A percentile compares a stretch with the other conserved stretches of the same genome.
Evolutionary conservation across 176 grass and related monocot genomes (phyloP).

Genomic region (Avena atlantica): DNA sequence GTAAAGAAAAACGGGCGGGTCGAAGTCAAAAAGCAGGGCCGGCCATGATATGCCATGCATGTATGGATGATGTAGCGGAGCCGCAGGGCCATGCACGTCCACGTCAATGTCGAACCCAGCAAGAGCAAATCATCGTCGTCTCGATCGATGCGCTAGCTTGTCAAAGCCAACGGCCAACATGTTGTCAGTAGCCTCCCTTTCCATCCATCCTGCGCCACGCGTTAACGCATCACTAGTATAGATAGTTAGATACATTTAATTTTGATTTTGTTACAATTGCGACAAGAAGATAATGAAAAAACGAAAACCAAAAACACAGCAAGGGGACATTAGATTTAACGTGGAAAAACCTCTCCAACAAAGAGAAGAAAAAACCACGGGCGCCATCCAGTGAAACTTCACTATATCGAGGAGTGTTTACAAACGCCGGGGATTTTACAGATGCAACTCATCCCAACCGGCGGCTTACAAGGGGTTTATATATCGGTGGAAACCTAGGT

Average conservation of each 20-base stretch:
- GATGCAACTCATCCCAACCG: too few species aligned
- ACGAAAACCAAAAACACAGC: too few species aligned
- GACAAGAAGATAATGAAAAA: too few species aligned
- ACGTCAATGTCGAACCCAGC: background rate
- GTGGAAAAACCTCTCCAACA: too few species aligned
- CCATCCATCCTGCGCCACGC: background rate
- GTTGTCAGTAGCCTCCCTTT: background rate
- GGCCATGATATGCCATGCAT: background rate
- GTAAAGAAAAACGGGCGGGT: background rate
- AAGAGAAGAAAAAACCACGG: too few species aligned
- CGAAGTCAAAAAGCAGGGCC: background rate
- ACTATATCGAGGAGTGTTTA: too few species aligned
- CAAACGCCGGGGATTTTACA: too few species aligned
- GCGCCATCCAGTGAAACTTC: too few species aligned
- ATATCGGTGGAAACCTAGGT: too few species aligned
- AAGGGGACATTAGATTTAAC: too few species aligned
- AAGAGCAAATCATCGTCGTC: background rate
- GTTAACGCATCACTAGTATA: background rate
- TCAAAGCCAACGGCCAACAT: background rate
- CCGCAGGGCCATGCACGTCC: constrained; percentile 9
- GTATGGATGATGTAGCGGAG: background rate
- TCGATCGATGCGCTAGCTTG: background rate
- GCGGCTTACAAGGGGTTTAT: too few species aligned
- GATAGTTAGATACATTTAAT: background rate
- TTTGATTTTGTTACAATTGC: too few species aligned